phyloP scores from a whole-genome alignment of 306 rosid genomes.

The Trichosanthes cucumerina region DNA sequence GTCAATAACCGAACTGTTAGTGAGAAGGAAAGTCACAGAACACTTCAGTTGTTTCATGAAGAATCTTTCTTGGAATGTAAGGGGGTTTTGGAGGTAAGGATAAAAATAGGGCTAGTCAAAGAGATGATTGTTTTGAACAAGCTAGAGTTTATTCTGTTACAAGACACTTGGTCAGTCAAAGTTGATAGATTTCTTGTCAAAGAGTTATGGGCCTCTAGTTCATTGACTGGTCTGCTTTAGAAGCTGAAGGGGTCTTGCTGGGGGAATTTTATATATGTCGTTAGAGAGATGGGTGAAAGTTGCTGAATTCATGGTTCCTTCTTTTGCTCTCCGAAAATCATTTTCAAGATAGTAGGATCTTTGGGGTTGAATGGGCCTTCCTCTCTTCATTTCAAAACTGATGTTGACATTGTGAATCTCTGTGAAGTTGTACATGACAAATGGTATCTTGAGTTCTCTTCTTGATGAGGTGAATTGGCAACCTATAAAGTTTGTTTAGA shows the following conservation, averaged over 20 bases:
- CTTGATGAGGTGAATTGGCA: too few relatives aligned
- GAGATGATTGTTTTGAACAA: neutral
- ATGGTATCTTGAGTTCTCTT: too few relatives aligned
- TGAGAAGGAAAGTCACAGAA: neutral
- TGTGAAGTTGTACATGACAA: too few relatives aligned
- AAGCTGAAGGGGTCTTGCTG: neutral
- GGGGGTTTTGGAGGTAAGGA: neutral
- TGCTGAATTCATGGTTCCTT: neutral
- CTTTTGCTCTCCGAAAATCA: neutral
- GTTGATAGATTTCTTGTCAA: neutral
- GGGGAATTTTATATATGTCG: neutral
- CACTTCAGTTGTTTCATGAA: neutral
- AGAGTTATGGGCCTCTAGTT: neutral
- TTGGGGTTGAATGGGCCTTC: neutral
- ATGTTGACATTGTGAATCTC: neutral
- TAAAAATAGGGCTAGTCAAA: neutral
- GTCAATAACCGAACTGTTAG: neutral
- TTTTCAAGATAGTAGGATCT: neutral
- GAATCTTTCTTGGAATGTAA: neutral
- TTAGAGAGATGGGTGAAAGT: neutral
- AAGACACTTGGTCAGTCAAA: neutral
- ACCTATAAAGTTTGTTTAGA: too few relatives aligned
- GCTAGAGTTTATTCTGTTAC: neutral
- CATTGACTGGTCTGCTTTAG: neutral
- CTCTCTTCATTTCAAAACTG: neutral